Evolutionary conservation across 345 rosid genomes (phyloP).

Genomic region (Draba incana): DNA sequence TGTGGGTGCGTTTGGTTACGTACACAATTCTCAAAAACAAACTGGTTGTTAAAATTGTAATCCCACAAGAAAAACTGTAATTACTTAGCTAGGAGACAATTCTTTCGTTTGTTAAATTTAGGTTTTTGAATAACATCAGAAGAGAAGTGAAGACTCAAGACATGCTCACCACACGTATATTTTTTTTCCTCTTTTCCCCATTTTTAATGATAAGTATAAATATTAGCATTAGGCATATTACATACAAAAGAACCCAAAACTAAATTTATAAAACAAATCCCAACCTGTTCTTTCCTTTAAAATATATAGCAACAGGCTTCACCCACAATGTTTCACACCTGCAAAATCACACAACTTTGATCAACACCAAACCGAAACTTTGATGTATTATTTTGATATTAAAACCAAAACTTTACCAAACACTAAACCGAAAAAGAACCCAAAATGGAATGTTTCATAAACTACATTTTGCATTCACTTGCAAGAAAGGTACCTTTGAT

Average conservation of each 20-base stretch:
- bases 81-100: too few species aligned
- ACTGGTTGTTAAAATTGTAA: too few species aligned
- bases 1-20: too few species aligned
- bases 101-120: background rate
- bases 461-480: conserved; percentile 6
- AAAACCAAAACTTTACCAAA: background rate
- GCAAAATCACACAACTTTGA: conserved; percentile 21
- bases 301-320: conserved; percentile 41
- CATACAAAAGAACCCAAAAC: conserved; percentile 29
- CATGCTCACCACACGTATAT: conserved; percentile 12
- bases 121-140: background rate
- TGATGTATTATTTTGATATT: too few species aligned
- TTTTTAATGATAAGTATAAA: conserved; percentile 25
- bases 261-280: conserved; percentile 19
- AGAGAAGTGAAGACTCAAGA: background rate
- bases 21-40: too few species aligned
- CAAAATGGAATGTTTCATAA: conserved; percentile 7
- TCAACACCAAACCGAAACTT: background rate
- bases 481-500: conserved; percentile 26
- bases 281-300: conserved; percentile 31
- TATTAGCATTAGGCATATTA: conserved; percentile 28
- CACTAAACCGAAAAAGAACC: conserved; percentile 15
- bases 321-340: conserved; percentile 20
- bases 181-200: conserved; percentile 1
- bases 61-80: too few species aligned